Evolutionary conservation across 1,284 basidiomycete species (phyloP).

Genomic region (Trametes hirsuta): DNA sequence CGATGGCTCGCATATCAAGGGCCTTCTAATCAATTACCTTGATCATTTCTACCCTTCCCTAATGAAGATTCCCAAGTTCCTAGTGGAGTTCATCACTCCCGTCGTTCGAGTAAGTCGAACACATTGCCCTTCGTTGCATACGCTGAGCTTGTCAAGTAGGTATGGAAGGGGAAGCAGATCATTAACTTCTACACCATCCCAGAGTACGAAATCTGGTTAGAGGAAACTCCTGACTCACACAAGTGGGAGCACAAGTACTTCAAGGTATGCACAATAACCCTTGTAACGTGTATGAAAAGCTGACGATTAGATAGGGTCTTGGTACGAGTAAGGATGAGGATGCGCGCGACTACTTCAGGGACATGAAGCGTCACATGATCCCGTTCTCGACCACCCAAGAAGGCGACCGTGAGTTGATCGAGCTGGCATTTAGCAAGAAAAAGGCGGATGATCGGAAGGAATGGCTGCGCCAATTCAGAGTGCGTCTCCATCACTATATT

Average conservation of each 20-base stretch:
- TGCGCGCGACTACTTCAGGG: conserved; percentile 91
- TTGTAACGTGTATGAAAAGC: background rate
- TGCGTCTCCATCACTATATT: conserved; percentile 34
- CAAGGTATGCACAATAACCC: conserved; percentile 64
- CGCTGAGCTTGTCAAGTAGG: conserved; percentile 42
- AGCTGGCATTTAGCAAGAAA: conserved; percentile 99
- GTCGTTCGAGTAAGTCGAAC: conserved; percentile 84
- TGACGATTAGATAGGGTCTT: conserved; percentile 70
- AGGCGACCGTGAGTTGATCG: conserved; percentile 89
- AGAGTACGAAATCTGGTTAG: conserved; percentile 94
- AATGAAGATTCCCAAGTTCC: conserved; percentile 88
- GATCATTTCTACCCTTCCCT: conserved; percentile 98
- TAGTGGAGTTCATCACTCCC: conserved; percentile 98
- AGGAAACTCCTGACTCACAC: conserved; percentile 76
- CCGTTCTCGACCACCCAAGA: conserved; percentile 84
- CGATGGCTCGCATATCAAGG: conserved; percentile 99
- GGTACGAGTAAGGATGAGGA: conserved; percentile 92
- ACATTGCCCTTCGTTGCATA: background rate
- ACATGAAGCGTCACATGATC: conserved; percentile 94
- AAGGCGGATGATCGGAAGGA: conserved; percentile 99
- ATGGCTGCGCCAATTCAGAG: conserved; percentile 94
- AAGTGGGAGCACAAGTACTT: conserved; percentile 96
- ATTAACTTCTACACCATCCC: conserved; percentile 97
- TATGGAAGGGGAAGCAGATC: conserved; percentile 80
- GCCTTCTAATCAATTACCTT: conserved; percentile 96